A percentile compares a stretch with the other conserved stretches of the same genome.
Evolutionary conservation across 2,329 filamentous ascomycete genomes (phyloP).

Genomic region (Aureobasidium zeae): DNA sequence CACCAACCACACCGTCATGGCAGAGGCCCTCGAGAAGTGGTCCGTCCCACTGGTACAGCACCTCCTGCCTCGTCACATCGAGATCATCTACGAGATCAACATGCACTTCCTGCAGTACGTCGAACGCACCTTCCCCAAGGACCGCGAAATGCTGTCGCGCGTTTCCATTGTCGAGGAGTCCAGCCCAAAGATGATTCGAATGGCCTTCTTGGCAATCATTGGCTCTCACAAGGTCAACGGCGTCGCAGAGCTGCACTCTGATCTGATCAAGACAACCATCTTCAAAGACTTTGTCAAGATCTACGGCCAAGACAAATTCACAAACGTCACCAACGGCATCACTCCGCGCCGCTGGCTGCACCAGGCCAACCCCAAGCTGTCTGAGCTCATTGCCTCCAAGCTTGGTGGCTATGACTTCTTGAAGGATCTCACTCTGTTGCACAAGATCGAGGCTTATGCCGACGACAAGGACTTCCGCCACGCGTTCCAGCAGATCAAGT

Average conservation of each 20-base stretch:
- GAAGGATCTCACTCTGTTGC: conserved; percentile 78
- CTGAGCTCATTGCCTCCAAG: conserved; percentile 85
- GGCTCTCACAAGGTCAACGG: conserved; percentile 99
- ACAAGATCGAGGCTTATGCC: conserved; percentile 73
- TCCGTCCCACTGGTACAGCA: conserved; percentile 87
- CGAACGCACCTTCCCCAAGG: conserved; percentile 81
- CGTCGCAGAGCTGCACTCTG: conserved; percentile 93
- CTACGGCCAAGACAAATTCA: conserved; percentile 95
- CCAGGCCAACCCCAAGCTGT: conserved; percentile 89
- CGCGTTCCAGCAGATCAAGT: conserved; percentile 95
- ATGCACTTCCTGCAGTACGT: conserved; percentile 84
- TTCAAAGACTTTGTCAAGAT: conserved; percentile 98
- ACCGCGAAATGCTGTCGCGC: conserved; percentile 71
- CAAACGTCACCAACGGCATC: conserved; percentile 96
- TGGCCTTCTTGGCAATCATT: conserved; percentile 91
- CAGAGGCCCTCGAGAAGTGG: conserved; percentile 97
- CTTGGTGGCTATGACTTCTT: conserved; percentile 74
- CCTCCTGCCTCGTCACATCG: conserved; percentile 82
- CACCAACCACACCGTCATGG: conserved; percentile 96
- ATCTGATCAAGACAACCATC: conserved; percentile 97
- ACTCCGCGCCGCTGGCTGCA: conserved; percentile 94
- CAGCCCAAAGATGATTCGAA: conserved; percentile 94
- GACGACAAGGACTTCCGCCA: conserved; percentile 85
- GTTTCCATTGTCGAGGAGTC: conserved; percentile 99
- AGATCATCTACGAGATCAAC: conserved; percentile 99